Percentiles rank a stretch among this genome's conserved stretches.
phyloP scores from a whole-genome alignment of 2,329 filamentous ascomycete genomes.

The Dactylellina sp. region DNA sequence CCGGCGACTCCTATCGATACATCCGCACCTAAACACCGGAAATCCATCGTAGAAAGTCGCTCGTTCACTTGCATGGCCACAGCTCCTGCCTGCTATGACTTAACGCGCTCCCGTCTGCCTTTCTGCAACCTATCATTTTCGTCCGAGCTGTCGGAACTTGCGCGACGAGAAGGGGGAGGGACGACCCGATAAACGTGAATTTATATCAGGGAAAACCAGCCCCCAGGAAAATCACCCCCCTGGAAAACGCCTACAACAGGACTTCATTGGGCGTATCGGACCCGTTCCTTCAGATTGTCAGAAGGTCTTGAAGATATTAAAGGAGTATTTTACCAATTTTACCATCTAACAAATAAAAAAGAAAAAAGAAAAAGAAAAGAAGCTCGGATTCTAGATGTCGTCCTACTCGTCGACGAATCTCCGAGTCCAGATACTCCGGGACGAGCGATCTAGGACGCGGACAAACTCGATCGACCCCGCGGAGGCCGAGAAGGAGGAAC shows the following conservation, averaged over 20 bases:
- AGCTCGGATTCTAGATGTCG: slow-evolving; percentile 23
- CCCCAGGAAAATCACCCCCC: slow-evolving; percentile 11
- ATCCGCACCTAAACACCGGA: slow-evolving; percentile 28
- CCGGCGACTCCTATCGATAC: slow-evolving; percentile 52
- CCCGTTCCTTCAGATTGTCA: neutral
- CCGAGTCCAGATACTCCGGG: slow-evolving; percentile 56
- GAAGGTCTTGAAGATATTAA: neutral
- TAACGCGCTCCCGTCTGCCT: slow-evolving; percentile 34
- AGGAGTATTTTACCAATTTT: neutral
- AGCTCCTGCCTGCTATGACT: slow-evolving; percentile 51
- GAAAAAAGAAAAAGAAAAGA: neutral
- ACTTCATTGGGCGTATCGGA: neutral
- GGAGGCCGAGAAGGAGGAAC: slow-evolving; percentile 60
- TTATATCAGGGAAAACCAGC: slow-evolving; percentile 35
- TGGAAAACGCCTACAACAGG: neutral
- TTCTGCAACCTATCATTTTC: slow-evolving; percentile 32
- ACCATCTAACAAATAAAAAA: neutral
- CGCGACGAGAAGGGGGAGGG: slow-evolving; percentile 47
- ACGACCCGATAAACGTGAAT: slow-evolving; percentile 45
- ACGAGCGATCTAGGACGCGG: slow-evolving; percentile 58
- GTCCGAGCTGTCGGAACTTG: slow-evolving; percentile 43
- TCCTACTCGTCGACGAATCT: slow-evolving; percentile 57
- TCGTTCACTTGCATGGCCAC: slow-evolving; percentile 41
- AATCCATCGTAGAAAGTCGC: slow-evolving; percentile 47
- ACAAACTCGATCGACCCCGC: slow-evolving; percentile 60